These are phyloP conservation scores for Sugiyamaella boreocaroliniensis DNA, from an alignment of 805 yeast species.

Conservation along the genomic window DNA sequence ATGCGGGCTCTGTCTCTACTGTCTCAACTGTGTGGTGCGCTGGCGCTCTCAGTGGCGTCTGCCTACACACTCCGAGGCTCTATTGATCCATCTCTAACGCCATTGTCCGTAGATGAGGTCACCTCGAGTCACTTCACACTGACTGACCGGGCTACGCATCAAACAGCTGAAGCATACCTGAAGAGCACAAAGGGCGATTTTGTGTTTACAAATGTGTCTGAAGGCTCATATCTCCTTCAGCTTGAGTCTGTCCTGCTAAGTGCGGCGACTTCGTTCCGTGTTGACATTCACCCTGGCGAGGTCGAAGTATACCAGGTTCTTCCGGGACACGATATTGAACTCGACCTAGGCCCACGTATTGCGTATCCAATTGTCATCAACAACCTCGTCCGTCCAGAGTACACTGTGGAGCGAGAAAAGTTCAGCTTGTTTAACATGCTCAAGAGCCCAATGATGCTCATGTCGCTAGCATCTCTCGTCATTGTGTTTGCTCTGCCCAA, in stretches of 20 bases:
- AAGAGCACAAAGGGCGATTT: conserved; percentile 18
- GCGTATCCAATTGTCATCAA: conserved; percentile 28
- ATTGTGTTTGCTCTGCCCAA: conserved; percentile 31
- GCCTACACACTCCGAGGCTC: conserved; percentile 16
- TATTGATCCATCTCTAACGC: conserved; percentile 11
- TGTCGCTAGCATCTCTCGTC: conserved; percentile 28
- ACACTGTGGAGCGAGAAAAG: conserved; percentile 23
- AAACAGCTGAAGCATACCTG: neutral
- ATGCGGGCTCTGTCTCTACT: neutral
- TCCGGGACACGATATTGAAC: conserved; percentile 24
- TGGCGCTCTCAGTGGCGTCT: neutral
- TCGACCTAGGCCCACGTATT: conserved; percentile 27
- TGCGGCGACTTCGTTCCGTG: conserved; percentile 13
- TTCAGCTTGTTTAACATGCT: conserved; percentile 28
- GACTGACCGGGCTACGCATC: neutral
- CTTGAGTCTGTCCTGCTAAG: conserved; percentile 19
- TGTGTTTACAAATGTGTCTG: conserved; percentile 21
- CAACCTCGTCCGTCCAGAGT: conserved; percentile 24
- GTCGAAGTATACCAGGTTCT: conserved; percentile 23
- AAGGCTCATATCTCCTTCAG: conserved; percentile 23
- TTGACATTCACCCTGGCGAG: conserved; percentile 22
- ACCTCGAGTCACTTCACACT: conserved; percentile 10
- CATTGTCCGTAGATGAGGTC: conserved; percentile 11
- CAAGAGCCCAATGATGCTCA: conserved; percentile 32
- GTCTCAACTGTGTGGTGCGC: neutral